phyloP scores from a whole-genome alignment of 805 yeast species.

The Monosporozyma aquatica region DNA sequence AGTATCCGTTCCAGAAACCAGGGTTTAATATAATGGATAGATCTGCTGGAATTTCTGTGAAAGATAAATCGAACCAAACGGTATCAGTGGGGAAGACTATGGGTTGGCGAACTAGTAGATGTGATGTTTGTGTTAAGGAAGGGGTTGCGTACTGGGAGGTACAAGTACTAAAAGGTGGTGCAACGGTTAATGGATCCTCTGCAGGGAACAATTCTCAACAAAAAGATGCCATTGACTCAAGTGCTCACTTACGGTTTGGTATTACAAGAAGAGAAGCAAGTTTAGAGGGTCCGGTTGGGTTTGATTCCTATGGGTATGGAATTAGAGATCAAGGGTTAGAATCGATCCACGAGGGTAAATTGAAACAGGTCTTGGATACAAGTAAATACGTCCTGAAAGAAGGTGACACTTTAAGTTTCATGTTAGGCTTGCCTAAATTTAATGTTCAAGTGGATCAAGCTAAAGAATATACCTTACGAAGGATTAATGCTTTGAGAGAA shows the following conservation, averaged over 20 bases:
- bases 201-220: neutral
- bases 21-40: slow-evolving; percentile 42
- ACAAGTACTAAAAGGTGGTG: slow-evolving; percentile 37
- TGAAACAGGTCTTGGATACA: slow-evolving; percentile 38
- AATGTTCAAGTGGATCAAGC: slow-evolving; percentile 38
- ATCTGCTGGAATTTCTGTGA: slow-evolving; percentile 45
- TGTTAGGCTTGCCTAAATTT: slow-evolving; percentile 57
- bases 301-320: slow-evolving; percentile 90
- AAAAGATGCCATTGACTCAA: slow-evolving; percentile 25
- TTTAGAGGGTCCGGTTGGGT: slow-evolving; percentile 91
- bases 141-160: slow-evolving; percentile 80
- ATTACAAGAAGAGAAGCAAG: slow-evolving; percentile 78
- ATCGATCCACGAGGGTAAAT: slow-evolving; percentile 45
- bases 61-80: slow-evolving; percentile 26
- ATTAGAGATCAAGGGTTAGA: slow-evolving; percentile 72
- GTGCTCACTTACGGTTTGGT: slow-evolving; percentile 70
- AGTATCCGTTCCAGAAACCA: slow-evolving; percentile 47
- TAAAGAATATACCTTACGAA: slow-evolving; percentile 29
- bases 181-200: slow-evolving; percentile 3
- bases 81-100: slow-evolving; percentile 44
- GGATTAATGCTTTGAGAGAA: slow-evolving; percentile 20
- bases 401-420: slow-evolving; percentile 80
- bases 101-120: slow-evolving; percentile 77
- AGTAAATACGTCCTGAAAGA: slow-evolving; percentile 35
- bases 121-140: slow-evolving; percentile 66